Evolutionary conservation across 345 rosid species (phyloP), one percentile per base, ranked within the genome.

Genomic region (Populus alba): DNA sequence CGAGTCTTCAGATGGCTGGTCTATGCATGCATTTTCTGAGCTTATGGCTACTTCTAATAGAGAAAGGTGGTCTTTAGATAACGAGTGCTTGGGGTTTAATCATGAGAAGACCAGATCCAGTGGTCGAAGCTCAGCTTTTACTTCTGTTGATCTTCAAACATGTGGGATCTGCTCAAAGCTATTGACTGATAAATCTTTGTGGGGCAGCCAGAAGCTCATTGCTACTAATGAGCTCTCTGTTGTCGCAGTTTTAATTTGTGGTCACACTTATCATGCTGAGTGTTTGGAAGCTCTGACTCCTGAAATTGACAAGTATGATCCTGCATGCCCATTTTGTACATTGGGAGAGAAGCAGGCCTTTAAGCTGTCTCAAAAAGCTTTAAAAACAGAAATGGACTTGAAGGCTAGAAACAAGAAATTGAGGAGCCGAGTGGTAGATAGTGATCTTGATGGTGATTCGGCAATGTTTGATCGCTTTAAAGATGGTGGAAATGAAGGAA

Each of bases 241-340:
- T 27, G 97, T 92, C 45, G 85, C 98, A 22, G 88, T 97, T 77
- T 85, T 97, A 79, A 86, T 84, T 18, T 97, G 99, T 72, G 98
- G 98, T n/a, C 99, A 97, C 87, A 92, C 88, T 77, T 97, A 90
- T 83, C 99, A 97, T 73, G 97, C 97, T 51, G 99, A 97, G 51
- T 97, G 99, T 87, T 88, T 97, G 89, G 99, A 97, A 82, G 86
- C 84, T 55, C 81, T 94, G 92, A 97, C 99, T 1, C 86, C 84
- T 43, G 98, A 94, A 79, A 78, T 89, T 51, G 82, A 85, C 80
- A 94, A 94, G 82, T 97, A 91, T 41, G 97, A 97, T 79, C 99
- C 99, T 10, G 80, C 90, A 23, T 97, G 99, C 87, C 99, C 97
- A 10, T 68, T 97, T 69, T 97, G 99, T 79, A 92, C 94, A n/a